These are phyloP conservation scores for Dichotomopilus funicola DNA, from an alignment of 2,329 filamentous ascomycete genomes.

Conservation along the genomic window DNA sequence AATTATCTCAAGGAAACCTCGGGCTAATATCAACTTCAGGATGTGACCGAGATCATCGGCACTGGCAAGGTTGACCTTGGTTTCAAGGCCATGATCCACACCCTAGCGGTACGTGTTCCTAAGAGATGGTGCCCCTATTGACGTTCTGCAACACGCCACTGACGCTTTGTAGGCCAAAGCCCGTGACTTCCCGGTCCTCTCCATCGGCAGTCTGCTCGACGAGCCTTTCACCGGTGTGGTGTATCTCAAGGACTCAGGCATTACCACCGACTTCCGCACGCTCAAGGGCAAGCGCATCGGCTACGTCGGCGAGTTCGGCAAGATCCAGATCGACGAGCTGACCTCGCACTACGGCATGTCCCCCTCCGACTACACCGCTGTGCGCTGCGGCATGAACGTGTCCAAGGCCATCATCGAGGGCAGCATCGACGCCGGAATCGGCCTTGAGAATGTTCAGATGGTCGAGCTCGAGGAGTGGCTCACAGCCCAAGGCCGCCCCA, in stretches of 20 bases:
- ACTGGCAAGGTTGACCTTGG: conserved; percentile 69
- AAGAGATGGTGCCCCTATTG: neutral
- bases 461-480: conserved; percentile 77
- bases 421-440: conserved; percentile 64
- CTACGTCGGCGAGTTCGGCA: conserved; percentile 76
- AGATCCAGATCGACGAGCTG: conserved; percentile 77
- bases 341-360: conserved; percentile 72
- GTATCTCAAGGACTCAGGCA: conserved; percentile 67
- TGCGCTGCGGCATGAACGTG: conserved; percentile 77
- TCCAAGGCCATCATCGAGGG: conserved; percentile 68
- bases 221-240: conserved; percentile 76
- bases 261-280: conserved; percentile 67
- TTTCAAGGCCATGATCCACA: conserved; percentile 82
- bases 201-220: conserved; percentile 68
- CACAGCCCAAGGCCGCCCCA: conserved; percentile 52
- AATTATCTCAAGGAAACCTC: neutral
- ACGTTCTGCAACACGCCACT: neutral
- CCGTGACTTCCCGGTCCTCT: conserved; percentile 64
- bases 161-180: conserved; percentile 55
- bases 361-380: conserved; percentile 65
- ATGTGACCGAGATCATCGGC: conserved; percentile 77
- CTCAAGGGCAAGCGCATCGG: conserved; percentile 72
- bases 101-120: conserved; percentile 50
- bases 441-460: conserved; percentile 78
- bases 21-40: conserved; percentile 34